These are phyloP conservation scores for Colletotrichum graminicola DNA, from an alignment of 2,329 filamentous ascomycete genomes.

Conservation along the genomic window DNA sequence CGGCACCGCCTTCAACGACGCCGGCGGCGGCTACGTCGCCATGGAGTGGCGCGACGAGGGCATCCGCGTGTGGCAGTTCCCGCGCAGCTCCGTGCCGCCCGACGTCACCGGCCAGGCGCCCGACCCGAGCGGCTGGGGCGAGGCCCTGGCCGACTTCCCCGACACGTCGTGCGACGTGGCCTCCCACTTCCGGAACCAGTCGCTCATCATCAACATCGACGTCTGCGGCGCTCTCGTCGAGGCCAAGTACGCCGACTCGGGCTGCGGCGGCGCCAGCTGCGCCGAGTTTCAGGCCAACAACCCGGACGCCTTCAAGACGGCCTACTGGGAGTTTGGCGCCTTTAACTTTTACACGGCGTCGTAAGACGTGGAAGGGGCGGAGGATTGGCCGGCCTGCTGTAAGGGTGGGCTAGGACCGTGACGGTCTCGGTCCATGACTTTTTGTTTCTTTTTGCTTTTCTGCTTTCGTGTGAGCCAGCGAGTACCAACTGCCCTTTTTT, in stretches of 20 bases:
- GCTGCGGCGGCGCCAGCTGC: slow-evolving; percentile 63
- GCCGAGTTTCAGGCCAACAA: slow-evolving; percentile 69
- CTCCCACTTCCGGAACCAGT: slow-evolving; percentile 73
- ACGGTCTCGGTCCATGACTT: slow-evolving; percentile 5
- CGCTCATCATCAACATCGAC: slow-evolving; percentile 75
- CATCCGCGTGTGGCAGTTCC: slow-evolving; percentile 74
- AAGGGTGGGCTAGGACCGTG: slow-evolving; percentile 14
- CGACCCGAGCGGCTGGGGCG: slow-evolving; percentile 72
- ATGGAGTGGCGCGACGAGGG: slow-evolving; percentile 71
- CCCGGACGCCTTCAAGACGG: slow-evolving; percentile 67
- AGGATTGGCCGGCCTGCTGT: neutral
- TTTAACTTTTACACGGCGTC: slow-evolving; percentile 68
- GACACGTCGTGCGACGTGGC: slow-evolving; percentile 70
- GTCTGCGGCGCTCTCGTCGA: slow-evolving; percentile 71
- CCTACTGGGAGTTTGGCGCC: slow-evolving; percentile 74
- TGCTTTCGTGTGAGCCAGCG: neutral
- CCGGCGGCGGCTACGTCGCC: slow-evolving; percentile 70
- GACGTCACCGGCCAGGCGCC: slow-evolving; percentile 66
- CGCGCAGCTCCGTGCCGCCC: slow-evolving; percentile 58
- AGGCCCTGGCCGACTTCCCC: slow-evolving; percentile 74
- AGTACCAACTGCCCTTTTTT: neutral
- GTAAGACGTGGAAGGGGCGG: neutral
- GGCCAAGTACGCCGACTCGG: slow-evolving; percentile 59
- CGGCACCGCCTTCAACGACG: slow-evolving; percentile 64
- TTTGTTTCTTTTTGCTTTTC: neutral